Evolutionary conservation across 805 yeast species (phyloP), one percentile per base, ranked within the genome.

Genomic region (Debaryomyces prosopidis): DNA sequence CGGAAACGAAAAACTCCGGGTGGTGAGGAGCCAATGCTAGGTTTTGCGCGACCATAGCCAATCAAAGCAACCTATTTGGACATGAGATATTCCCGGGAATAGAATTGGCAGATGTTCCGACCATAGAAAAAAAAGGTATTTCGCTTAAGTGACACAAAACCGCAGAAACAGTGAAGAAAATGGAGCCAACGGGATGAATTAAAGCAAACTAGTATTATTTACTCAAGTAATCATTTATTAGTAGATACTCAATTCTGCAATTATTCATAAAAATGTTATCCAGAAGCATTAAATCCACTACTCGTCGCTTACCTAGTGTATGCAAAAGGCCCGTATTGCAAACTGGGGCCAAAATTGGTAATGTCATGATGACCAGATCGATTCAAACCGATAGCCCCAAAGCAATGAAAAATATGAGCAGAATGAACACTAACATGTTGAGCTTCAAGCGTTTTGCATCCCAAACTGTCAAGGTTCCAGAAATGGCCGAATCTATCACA

Each of bases 401-500:
- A 28, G 40, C 41, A 23, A 20, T 36, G 17, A 18, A 20, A 40
- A 35, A 42, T 26, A 36, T 38, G 28, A 43, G 38, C 38, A 44
- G 27, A 17, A 28, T 45, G 16, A 42, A 45, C 20, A 34, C 14
- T 39, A 46, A 38, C 33, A 45, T 36, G 14, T 45, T 67, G 53
- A 46, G 54, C 15, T 66, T 67, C 55, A 57, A 53, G 50, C 66
- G 77, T 58, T 65, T 65, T 38, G 75, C 72, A 32, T 66, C 75
- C 18, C 65, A 65, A 35, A 54, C 71, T 40, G 96, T 92, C 43
- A 88, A 90, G 68, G 98, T 94, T 17, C 99, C 99, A 40, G 95
- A 89, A 53, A 90, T 94, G 97, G 98, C 99, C 36, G 99, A 94
- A 73, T 91, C 97, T 41, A 85, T 94, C 63, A 89, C 97, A 35